A percentile compares a stretch with the other conserved stretches of the same genome.
Conservation (phyloP, 441 rosid genomes). For the Euphorbia schlechtendalii region DNA sequence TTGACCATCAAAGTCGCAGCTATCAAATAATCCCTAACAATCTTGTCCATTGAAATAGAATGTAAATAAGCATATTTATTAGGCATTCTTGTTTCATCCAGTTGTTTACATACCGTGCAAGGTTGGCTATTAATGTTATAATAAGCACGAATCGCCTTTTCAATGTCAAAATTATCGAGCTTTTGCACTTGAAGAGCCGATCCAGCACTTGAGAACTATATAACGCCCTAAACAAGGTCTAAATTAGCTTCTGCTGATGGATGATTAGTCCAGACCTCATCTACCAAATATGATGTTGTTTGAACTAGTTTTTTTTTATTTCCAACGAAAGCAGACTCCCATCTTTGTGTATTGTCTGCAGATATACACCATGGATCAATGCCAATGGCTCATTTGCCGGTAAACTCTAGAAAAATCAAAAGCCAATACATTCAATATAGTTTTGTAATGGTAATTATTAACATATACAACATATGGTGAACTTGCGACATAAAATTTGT, state of each 20-base stretch:
- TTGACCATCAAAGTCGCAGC: constrained; percentile 80
- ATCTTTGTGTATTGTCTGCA: constrained; percentile 70
- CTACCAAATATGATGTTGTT: constrained; percentile 72
- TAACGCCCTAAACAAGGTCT: constrained; percentile 59
- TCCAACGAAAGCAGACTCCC: constrained; percentile 57
- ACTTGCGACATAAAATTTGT: too few species aligned
- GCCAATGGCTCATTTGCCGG: constrained; percentile 57
- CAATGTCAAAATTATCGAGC: constrained; percentile 64
- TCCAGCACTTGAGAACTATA: constrained; percentile 50
- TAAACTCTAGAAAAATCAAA: constrained; percentile 51
- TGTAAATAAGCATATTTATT: constrained; percentile 41
- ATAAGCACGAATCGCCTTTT: constrained; percentile 74
- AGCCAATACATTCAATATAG: too few species aligned
- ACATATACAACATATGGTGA: background rate
- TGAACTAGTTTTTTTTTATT: constrained; percentile 67
- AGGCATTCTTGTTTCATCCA: constrained; percentile 23
- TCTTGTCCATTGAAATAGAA: constrained; percentile 54
- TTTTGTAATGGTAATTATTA: background rate
- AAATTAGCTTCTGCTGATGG: constrained; percentile 61
- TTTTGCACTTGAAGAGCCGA: constrained; percentile 70
- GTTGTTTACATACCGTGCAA: constrained; percentile 51
- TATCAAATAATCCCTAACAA: constrained; percentile 57
- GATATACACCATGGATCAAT: constrained; percentile 89
- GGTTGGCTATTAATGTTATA: constrained; percentile 59
- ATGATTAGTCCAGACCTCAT: constrained; percentile 71